These are phyloP conservation scores for Sporothrix sp. DNA, from an alignment of 2,329 filamentous ascomycete genomes.

Conservation along the genomic window DNA sequence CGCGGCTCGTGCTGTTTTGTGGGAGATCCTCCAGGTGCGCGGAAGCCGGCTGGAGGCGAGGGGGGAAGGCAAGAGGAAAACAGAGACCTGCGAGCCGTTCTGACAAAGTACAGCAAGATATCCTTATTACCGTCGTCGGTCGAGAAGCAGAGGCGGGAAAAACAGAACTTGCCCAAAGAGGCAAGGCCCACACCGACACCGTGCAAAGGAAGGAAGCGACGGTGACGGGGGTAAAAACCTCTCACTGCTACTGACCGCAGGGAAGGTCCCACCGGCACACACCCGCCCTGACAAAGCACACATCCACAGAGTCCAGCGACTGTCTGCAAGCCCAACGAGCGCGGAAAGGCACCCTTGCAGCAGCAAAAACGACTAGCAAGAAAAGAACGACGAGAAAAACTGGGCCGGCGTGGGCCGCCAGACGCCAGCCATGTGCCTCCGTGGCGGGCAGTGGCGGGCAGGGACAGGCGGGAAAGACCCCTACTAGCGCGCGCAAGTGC, in stretches of 20 bases:
- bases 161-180: background rate
- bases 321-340: too few relatives aligned
- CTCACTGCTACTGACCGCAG: background rate
- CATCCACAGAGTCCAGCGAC: background rate
- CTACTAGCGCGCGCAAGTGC: background rate
- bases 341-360: too few relatives aligned
- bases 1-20: background rate
- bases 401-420: background rate
- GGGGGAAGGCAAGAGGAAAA: too few relatives aligned
- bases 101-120: too few relatives aligned
- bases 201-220: background rate
- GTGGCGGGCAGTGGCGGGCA: too few relatives aligned
- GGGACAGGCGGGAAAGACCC: background rate
- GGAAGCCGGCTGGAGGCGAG: background rate
- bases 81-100: too few relatives aligned
- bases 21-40: background rate
- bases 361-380: too few relatives aligned
- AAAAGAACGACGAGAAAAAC: background rate
- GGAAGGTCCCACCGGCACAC: background rate
- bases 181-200: background rate
- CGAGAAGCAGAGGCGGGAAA: background rate
- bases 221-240: slow-evolving; percentile 1
- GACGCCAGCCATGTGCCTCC: background rate
- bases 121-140: background rate
- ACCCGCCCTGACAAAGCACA: background rate